Evolutionary conservation across 192 early-diverging fungal genomes (phyloP), one percentile per base, ranked within the genome.

Genomic region (Paraglomus brasilianum): DNA sequence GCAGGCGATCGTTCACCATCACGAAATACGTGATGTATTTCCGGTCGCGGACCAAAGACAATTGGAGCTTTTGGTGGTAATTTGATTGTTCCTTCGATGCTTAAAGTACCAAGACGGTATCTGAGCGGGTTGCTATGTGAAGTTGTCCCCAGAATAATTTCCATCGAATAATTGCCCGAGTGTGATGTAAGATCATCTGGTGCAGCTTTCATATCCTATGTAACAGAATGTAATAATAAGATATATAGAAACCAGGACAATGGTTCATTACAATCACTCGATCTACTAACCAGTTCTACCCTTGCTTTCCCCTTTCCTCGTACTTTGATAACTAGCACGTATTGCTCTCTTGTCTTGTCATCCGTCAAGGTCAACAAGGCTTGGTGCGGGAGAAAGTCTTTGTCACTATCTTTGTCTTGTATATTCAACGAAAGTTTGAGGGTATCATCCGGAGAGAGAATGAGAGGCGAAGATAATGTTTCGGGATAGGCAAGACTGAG

Each of bases 1-100:
- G 78, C 38, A 39, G 80, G 78, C 72, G 79, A 72, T n/a, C 66
- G 73, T 21, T 77, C 73, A 47, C 50, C 59, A 57, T 71, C 42
- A 41, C 71, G 69, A 58, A 81, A 81, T 36, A 75, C 59, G 46
- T 81, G 80, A 48, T 72, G 67, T 46, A 81, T 81, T 59, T 81
- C 80, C 21, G 80, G 80, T 19, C 71, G 72, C 7, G 72, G 45
- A 42, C 67, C 78, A 68, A 75, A 81, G 6, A 15, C 38, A 41
- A 67, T n/a, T 4, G 14, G 51, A 39, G 46, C 21, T 40, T 38
- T n/a, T 19, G 4, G 14, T 5, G 24, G 15, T 1, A 24, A 21
- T 19, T 6, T 42, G 5, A 36, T 22, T 49, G 66, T 17, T 10
- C 68, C 41, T 40, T 73, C 66, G 19, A 67, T 57, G 4, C 68